These are phyloP conservation scores for Mortierella sp. DNA, from an alignment of 371 early-diverging fungal genomes.

Conservation along the genomic window DNA sequence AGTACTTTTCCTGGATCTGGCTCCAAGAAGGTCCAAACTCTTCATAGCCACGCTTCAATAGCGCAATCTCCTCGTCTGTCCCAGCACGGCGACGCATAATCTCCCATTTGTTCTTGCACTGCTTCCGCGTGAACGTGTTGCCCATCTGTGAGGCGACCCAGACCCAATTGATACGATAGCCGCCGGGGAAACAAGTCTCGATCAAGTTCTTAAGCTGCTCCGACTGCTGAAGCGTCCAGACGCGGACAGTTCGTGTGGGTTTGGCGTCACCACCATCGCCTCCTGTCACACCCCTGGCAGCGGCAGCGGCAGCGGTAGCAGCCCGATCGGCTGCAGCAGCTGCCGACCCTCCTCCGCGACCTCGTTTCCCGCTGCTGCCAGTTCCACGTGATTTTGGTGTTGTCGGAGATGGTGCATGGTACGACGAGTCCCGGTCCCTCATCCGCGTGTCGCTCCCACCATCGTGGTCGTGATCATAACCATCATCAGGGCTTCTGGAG, in stretches of 20 bases:
- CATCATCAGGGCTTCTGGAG: constrained; percentile 2
- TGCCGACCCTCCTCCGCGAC: constrained; percentile 7
- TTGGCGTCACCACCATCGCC: constrained; percentile 19
- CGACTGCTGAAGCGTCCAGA: constrained; percentile 52
- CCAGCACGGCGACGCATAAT: constrained; percentile 55
- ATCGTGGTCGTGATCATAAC: background rate
- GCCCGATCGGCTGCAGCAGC: constrained; percentile 1
- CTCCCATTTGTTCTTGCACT: constrained; percentile 58
- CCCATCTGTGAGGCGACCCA: constrained; percentile 58
- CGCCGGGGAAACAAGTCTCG: constrained; percentile 50
- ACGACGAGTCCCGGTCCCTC: constrained; percentile 9
- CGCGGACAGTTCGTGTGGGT: constrained; percentile 45
- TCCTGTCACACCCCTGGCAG: constrained; percentile 16
- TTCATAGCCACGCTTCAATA: constrained; percentile 38
- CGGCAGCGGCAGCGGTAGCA: background rate
- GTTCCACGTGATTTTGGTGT: constrained; percentile 14
- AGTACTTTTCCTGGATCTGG: constrained; percentile 55
- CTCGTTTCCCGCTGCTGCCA: background rate
- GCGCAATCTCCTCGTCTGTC: constrained; percentile 42
- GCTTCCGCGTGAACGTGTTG: constrained; percentile 53
- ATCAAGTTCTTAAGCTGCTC: constrained; percentile 52
- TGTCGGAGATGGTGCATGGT: constrained; percentile 13
- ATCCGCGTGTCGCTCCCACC: constrained; percentile 11
- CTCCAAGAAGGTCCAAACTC: constrained; percentile 53
- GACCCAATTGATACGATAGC: constrained; percentile 57